phyloP scores from a whole-genome alignment of 2,329 filamentous ascomycete genomes.

The Blastomyces emzantsi region DNA sequence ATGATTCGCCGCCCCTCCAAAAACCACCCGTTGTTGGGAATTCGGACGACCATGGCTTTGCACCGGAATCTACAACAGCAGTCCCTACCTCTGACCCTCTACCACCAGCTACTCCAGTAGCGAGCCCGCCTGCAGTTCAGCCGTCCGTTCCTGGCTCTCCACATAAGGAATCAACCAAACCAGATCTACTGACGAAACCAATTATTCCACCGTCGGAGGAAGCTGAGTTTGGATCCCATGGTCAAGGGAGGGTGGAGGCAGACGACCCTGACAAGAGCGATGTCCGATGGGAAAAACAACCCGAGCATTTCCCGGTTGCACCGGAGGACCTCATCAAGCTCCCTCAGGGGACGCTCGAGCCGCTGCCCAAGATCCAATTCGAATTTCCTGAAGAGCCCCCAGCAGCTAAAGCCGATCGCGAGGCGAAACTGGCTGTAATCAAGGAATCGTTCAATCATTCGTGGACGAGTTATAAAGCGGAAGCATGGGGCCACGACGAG shows the following conservation, averaged over 20 bases:
- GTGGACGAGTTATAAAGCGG: conserved; percentile 52
- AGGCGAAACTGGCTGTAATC: conserved; percentile 39
- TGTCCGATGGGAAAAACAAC: conserved; percentile 63
- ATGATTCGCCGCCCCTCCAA: background rate
- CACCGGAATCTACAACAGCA: conserved; percentile 4
- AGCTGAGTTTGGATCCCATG: conserved; percentile 25
- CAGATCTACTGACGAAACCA: background rate
- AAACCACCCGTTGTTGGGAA: background rate
- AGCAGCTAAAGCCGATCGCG: conserved; percentile 28
- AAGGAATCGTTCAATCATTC: conserved; percentile 46
- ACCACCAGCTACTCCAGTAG: background rate
- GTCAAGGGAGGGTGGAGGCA: conserved; percentile 29
- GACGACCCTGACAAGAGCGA: conserved; percentile 22
- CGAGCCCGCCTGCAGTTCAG: background rate
- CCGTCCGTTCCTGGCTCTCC: background rate
- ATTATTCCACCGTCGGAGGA: conserved; percentile 1
- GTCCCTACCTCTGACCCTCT: background rate
- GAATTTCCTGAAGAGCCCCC: conserved; percentile 21
- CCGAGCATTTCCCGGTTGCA: conserved; percentile 69
- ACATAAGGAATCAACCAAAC: conserved; percentile 1
- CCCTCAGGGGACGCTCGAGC: conserved; percentile 19
- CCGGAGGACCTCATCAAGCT: conserved; percentile 65
- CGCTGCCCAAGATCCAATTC: conserved; percentile 24
- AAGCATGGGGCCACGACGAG: conserved; percentile 58
- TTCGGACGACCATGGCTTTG: conserved; percentile 7